Evolutionary conservation across 106 monocot species (phyloP).

Genomic region (Acanthochlamys bracteata): DNA sequence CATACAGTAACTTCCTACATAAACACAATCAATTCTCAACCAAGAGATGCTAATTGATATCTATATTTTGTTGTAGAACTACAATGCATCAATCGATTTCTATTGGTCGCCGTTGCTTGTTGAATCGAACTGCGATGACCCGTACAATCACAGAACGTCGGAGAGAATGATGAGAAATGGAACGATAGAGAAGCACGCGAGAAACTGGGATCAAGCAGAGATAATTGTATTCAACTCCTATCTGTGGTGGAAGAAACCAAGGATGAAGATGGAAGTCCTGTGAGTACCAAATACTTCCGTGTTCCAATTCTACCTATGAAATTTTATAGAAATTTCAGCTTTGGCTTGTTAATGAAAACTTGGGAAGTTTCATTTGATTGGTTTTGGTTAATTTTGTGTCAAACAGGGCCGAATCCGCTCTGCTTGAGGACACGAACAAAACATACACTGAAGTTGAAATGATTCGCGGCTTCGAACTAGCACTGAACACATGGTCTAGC

Average conservation of each 20-base stretch:
- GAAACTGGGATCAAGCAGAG: slow-evolving; percentile 38
- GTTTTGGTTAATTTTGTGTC: neutral
- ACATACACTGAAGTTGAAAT: slow-evolving; percentile 32
- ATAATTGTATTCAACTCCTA: slow-evolving; percentile 60
- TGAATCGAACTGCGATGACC: slow-evolving; percentile 58
- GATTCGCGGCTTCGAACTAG: slow-evolving; percentile 18
- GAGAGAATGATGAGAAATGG: slow-evolving; percentile 29
- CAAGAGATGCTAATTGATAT: too few species aligned
- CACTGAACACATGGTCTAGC: slow-evolving; percentile 22
- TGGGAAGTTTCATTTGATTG: neutral
- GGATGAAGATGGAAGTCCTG: slow-evolving; percentile 56
- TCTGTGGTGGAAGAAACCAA: slow-evolving; percentile 56
- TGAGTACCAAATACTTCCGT: slow-evolving; percentile 21
- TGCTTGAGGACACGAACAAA: slow-evolving; percentile 25
- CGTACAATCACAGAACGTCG: slow-evolving; percentile 28
- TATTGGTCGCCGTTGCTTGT: slow-evolving; percentile 57
- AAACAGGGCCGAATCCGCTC: slow-evolving; percentile 32
- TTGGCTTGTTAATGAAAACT: too few species aligned
- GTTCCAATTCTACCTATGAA: too few species aligned
- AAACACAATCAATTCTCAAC: too few species aligned
- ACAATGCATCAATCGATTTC: slow-evolving; percentile 46
- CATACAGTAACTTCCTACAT: too few species aligned
- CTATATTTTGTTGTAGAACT: slow-evolving; percentile 18
- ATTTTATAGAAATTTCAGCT: too few species aligned
- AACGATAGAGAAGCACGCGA: slow-evolving; percentile 41